phyloP scores from a whole-genome alignment of 495 filamentous ascomycete species.

The Penicillium atrosanguineum region DNA sequence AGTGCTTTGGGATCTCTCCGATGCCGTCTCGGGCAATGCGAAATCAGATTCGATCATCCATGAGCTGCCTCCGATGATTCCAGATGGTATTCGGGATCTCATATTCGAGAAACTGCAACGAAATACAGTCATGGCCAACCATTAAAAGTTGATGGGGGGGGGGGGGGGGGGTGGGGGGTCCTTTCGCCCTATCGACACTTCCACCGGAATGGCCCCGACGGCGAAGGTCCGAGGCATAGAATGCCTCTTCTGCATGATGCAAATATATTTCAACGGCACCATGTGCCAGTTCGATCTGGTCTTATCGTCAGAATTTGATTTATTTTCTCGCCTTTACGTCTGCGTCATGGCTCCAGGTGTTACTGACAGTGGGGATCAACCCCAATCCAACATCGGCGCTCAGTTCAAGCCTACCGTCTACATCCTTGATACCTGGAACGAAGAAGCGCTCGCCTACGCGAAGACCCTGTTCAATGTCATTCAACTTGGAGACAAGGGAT shows the following conservation, averaged over 20 bases:
- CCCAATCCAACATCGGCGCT: neutral
- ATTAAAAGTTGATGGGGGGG: too few species aligned
- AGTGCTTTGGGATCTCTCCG: slow-evolving; percentile 16
- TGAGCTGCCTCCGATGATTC: slow-evolving; percentile 14
- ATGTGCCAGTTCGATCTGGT: too few species aligned
- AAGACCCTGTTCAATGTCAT: slow-evolving; percentile 26
- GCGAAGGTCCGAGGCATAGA: too few species aligned
- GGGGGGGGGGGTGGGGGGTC: too few species aligned
- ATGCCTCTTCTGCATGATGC: too few species aligned
- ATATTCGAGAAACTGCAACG: too few species aligned
- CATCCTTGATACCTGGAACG: slow-evolving; percentile 23
- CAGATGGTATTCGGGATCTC: slow-evolving; percentile 8
- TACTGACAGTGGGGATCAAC: slow-evolving; percentile 6
- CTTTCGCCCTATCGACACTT: too few species aligned
- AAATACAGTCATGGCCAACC: too few species aligned
- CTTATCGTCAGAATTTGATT: too few species aligned
- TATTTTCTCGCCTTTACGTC: too few species aligned
- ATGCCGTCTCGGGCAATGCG: neutral
- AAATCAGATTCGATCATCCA: slow-evolving; percentile 8
- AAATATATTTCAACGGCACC: too few species aligned
- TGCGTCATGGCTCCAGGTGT: slow-evolving; percentile 10
- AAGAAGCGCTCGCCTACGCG: slow-evolving; percentile 20
- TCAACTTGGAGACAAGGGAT: slow-evolving; percentile 17
- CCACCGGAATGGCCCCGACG: too few species aligned
- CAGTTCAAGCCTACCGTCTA: slow-evolving; percentile 28